Base-by-base conservation (phyloP, 495 filamentous ascomycete species). In the Polyplosphaeria fusca region DNA sequence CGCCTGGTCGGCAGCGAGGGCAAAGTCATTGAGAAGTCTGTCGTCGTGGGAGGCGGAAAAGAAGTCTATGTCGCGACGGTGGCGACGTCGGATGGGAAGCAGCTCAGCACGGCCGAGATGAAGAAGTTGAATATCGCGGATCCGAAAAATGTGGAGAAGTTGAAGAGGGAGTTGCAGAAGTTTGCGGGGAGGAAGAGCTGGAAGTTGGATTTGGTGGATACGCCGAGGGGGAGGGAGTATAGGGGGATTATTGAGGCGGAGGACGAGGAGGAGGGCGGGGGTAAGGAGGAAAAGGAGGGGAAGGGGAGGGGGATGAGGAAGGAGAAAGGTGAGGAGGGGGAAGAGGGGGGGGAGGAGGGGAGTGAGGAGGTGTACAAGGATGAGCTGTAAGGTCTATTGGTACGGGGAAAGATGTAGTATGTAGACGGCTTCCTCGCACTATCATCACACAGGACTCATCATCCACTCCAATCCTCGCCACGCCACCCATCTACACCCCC, bases 51-150 rank as follows among this genome's bases (percentile, higher is more conserved):
- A 13, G 81, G 76, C 3, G 76, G 76, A 9, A 78, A 78, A 47
- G 70, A 66, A 65, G 77, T 47, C 56, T 79, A 39, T 70, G 71
- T 74, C 23, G 68, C 57, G 14, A 73, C 65, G 45, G 72, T 65
- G 70, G 79, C 61, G 68, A 67, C 59, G 30, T 75, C 70, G 19
- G 70, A 69, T 42, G 71, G 70, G 52, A 77, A 77, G 24, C 68
- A 71, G 37, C 60, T 86, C 52, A 76, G 74, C 7, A 77, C 80
- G 35, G 80, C 86, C 35, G 82, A 86, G 30, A 65, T 95, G 43
- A 79, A 81, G 64, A 82, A 85, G 61, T 71, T 87, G 55, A 80
- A 86, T 19, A 71, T 95, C n/a, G 81, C 25, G 5, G 60, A 86
- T 56, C 79, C 81, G 5, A 77, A 86, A 48, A 76, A 79, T 51